Conservation (phyloP, 306 rosid species). For the Adenanthera pavonina region DNA sequence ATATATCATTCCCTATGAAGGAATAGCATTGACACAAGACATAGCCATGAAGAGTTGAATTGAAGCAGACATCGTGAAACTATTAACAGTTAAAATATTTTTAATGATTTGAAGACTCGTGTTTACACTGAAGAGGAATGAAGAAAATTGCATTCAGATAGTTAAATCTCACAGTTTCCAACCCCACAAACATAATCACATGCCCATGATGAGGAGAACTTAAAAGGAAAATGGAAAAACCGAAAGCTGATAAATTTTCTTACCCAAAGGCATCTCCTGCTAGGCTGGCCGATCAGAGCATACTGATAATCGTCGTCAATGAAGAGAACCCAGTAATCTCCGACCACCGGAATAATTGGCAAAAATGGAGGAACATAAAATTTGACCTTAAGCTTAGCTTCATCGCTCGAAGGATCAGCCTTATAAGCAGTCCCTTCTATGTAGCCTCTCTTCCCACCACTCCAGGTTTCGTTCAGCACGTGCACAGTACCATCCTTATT, state of each 20-base stretch:
- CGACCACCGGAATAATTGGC: slow-evolving; percentile 77
- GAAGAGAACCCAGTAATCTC: slow-evolving; percentile 88
- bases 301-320: slow-evolving; percentile 72
- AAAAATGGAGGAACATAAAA: slow-evolving; percentile 84
- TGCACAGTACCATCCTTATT: slow-evolving; percentile 63
- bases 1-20: too few relatives aligned
- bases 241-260: background rate
- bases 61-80: too few relatives aligned
- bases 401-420: slow-evolving; percentile 73
- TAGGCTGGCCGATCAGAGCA: slow-evolving; percentile 84
- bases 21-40: too few relatives aligned
- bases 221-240: background rate
- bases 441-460: slow-evolving; percentile 53
- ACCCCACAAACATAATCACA: background rate
- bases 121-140: too few relatives aligned
- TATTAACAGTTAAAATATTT: too few relatives aligned
- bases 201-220: background rate
- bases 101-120: too few relatives aligned
- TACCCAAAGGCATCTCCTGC: slow-evolving; percentile 86
- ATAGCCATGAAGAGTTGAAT: too few relatives aligned
- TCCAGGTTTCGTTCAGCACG: slow-evolving; percentile 92
- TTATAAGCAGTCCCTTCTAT: slow-evolving; percentile 81
- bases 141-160: too few relatives aligned
- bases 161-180: too few relatives aligned
- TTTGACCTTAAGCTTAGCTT: slow-evolving; percentile 89